Conservation (phyloP, 1,284 basidiomycete genomes). For the Rhodofomes roseus region DNA sequence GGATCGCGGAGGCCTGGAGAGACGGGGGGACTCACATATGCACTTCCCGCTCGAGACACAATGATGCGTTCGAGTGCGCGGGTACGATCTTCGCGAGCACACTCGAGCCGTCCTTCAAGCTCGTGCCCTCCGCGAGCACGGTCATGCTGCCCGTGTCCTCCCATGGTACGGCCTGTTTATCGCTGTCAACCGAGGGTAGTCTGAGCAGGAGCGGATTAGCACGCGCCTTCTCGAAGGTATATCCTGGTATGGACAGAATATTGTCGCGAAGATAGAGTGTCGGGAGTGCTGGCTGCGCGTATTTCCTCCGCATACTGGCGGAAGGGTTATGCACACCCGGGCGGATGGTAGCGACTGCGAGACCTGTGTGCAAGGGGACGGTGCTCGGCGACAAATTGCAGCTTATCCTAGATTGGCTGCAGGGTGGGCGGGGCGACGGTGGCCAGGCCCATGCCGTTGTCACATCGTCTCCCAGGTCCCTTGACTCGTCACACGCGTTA, state of each 20-base stretch:
- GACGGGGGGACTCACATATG: constrained; percentile 52
- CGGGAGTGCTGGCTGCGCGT: constrained; percentile 33
- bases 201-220: constrained; percentile 3
- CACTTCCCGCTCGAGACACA: constrained; percentile 67
- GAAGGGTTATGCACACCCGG: constrained; percentile 5
- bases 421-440: neutral
- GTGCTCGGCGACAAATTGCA: neutral
- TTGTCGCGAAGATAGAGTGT: constrained; percentile 44
- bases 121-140: constrained; percentile 60
- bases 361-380: neutral
- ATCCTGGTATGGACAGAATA: constrained; percentile 61
- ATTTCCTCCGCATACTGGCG: constrained; percentile 31
- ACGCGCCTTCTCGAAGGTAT: constrained; percentile 62
- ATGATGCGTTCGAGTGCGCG: constrained; percentile 64
- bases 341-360: neutral
- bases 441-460: neutral
- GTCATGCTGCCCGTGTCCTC: constrained; percentile 70
- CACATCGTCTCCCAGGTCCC: neutral
- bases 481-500: neutral
- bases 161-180: constrained; percentile 52
- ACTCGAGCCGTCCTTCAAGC: constrained; percentile 62
- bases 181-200: neutral
- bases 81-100: constrained; percentile 70
- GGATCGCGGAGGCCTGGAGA: neutral
- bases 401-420: constrained; percentile 2